Conservation (phyloP, 1,284 basidiomycete species). For the Ceratobasidium sp. region DNA sequence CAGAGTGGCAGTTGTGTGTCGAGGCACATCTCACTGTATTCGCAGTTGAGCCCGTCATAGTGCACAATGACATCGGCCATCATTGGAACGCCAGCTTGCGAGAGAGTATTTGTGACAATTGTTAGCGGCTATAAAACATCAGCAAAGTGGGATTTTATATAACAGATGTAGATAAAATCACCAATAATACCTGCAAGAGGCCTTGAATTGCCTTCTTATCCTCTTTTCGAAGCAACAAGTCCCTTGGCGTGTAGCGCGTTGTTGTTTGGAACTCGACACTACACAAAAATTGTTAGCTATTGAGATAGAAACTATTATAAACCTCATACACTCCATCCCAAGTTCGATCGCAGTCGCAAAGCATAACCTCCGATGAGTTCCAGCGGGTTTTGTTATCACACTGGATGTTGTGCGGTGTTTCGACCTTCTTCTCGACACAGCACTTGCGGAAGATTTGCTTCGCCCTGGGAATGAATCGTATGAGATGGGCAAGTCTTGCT, state of each 20-base stretch:
- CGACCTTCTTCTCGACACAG: not conserved
- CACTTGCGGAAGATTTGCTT: no score
- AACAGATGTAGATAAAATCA: no score
- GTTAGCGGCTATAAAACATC: not conserved
- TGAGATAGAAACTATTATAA: no score
- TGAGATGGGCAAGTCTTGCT: not conserved
- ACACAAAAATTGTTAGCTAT: no score
- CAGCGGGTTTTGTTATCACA: constrained; percentile 1
- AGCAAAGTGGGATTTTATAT: no score
- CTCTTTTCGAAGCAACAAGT: no score
- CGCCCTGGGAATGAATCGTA: not conserved
- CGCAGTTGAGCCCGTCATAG: not conserved
- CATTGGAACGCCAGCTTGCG: not conserved
- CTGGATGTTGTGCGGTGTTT: not conserved
- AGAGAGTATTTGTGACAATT: not conserved
- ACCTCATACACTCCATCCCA: no score
- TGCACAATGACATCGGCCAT: constrained; percentile 2
- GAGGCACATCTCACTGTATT: not conserved
- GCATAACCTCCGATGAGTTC: not conserved
- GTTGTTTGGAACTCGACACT: no score
- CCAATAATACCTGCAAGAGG: no score
- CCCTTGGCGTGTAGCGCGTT: no score
- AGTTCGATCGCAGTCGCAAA: not conserved
- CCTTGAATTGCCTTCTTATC: no score
- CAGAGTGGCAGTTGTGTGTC: not conserved